Base-by-base conservation (phyloP, 345 rosid genomes). In the Euphorbia peplus region DNA sequence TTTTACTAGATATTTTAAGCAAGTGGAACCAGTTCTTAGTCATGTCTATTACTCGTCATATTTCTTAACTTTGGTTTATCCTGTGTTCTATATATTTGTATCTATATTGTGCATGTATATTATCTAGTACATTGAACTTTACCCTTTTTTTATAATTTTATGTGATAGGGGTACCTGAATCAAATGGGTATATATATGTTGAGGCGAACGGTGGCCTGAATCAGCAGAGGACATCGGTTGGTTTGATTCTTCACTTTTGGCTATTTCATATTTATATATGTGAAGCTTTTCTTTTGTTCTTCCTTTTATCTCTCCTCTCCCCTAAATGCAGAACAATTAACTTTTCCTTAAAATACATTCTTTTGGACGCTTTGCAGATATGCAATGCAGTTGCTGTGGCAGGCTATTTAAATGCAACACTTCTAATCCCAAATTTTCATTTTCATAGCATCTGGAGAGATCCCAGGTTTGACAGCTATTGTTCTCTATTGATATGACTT, bases 311-410 rank as follows among this genome's bases (percentile, higher is more conserved):
- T 46, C 15, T 9, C 42, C 2, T 46, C 15, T 9, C 42, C 35
- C 32, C 25, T 65, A 1, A 53, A 29, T 56, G 47, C 57, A 51
- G 35, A 57, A 14, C 37, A 26, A 9, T 39, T 78, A 60, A 16
- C 15, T 4, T 68, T 63, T 7, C 10, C 67, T 65, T 66, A 70
- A 62, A 56, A 52, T 73, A 65, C 12, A 66, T 82, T 80, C n/a
- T 32, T 72, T 11, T 73, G 62, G 48, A 44, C 81, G 73, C 65
- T 75, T 76, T 81, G 78, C 83, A 95, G 99, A 92, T 92, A 86
- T 90, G 99, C 88, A 92, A 95, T 86, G 98, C 97, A 59, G 99
- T 90, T 79, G 95, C 99, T 75, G 96, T 95, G 80, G 99, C 99
- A 4, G 99, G 98, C 80, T 88, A 84, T 81, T 96, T 95, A 64